These are phyloP conservation scores for Graphilbum sp. DNA, from an alignment of 2,329 filamentous ascomycete genomes.

Conservation along the genomic window DNA sequence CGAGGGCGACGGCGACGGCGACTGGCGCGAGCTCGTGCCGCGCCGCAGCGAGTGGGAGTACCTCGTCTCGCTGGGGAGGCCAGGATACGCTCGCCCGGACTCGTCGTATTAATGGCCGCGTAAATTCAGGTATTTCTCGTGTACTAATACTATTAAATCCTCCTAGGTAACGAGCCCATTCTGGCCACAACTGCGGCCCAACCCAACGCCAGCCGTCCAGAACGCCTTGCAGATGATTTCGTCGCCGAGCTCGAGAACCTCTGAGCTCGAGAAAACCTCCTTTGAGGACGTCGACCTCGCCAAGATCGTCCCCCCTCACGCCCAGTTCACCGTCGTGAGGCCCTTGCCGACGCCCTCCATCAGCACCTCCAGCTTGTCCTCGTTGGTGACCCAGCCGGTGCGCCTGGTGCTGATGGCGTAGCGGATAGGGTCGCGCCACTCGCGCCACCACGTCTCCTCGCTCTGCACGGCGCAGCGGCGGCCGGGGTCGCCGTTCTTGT, in stretches of 20 bases:
- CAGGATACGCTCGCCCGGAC: too few relatives aligned
- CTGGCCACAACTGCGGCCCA: too few relatives aligned
- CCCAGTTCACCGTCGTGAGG: constrained; percentile 23
- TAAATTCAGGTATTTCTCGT: too few relatives aligned
- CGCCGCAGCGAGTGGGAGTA: constrained; percentile 28
- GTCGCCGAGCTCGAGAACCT: too few relatives aligned
- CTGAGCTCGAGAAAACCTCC: too few relatives aligned
- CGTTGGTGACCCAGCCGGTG: constrained; percentile 31
- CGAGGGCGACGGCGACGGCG: constrained; percentile 10
- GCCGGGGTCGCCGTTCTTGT: constrained; percentile 24
- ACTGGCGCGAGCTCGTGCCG: constrained; percentile 22
- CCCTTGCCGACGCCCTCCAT: constrained; percentile 30
- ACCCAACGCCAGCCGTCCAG: too few relatives aligned
- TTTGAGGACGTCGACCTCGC: too few relatives aligned
- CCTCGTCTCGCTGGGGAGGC: neutral
- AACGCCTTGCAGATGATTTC: too few relatives aligned
- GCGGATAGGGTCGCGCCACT: constrained; percentile 29
- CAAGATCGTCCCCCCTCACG: too few relatives aligned
- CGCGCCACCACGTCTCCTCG: constrained; percentile 39
- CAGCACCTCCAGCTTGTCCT: constrained; percentile 35
- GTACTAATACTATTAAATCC: too few relatives aligned
- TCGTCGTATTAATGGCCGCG: too few relatives aligned
- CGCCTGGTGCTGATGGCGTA: constrained; percentile 21
- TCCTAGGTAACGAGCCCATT: too few relatives aligned
- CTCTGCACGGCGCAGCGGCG: constrained; percentile 33